These are phyloP conservation scores for Aegle marmelos DNA, from an alignment of 345 rosid genomes.

Conservation along the genomic window DNA sequence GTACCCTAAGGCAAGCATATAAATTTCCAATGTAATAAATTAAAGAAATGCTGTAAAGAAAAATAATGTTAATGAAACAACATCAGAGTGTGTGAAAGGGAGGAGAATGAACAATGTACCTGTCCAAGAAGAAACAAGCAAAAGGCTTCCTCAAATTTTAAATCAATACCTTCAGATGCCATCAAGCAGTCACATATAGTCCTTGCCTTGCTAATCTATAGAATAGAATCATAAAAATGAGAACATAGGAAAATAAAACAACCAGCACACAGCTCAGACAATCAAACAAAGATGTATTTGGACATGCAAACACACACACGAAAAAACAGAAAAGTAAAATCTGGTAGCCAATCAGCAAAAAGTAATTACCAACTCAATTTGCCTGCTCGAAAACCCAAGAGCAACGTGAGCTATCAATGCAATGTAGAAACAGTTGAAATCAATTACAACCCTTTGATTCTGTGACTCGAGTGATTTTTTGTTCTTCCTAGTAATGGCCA, in stretches of 20 bases:
- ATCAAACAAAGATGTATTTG: neutral
- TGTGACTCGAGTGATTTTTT: slow-evolving; percentile 94
- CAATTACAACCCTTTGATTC: slow-evolving; percentile 83
- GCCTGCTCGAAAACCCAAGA: slow-evolving; percentile 80
- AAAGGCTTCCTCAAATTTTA: slow-evolving; percentile 85
- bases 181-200: slow-evolving; percentile 74
- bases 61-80: slow-evolving; percentile 10
- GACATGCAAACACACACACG: neutral
- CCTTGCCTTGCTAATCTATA: slow-evolving; percentile 79
- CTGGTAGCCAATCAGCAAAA: slow-evolving; percentile 13
- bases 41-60: neutral
- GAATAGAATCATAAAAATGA: slow-evolving; percentile 20
- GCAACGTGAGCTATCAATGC: slow-evolving; percentile 83
- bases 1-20: slow-evolving; percentile 52
- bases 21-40: slow-evolving; percentile 3
- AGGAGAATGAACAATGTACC: slow-evolving; percentile 39
- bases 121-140: slow-evolving; percentile 85
- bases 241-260: slow-evolving; percentile 11
- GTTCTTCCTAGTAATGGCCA: slow-evolving; percentile 68
- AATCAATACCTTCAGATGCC: slow-evolving; percentile 78
- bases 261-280: neutral
- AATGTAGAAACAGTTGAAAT: slow-evolving; percentile 70
- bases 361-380: slow-evolving; percentile 66
- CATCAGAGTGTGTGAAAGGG: neutral
- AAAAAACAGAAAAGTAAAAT: slow-evolving; percentile 3